Evolutionary conservation across 495 filamentous ascomycete genomes (phyloP).

Genomic region (Daldinia concentrica): DNA sequence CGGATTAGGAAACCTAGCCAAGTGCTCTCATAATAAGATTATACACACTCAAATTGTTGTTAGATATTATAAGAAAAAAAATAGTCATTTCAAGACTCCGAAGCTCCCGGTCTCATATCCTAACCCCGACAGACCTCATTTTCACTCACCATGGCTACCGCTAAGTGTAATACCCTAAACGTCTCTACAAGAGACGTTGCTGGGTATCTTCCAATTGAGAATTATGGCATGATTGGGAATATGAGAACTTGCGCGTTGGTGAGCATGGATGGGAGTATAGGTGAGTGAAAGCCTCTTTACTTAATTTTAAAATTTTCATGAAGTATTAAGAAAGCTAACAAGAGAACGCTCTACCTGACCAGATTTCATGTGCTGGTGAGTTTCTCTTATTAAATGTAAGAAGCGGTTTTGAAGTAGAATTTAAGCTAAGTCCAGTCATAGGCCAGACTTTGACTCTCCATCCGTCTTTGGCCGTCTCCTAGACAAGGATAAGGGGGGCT

Average conservation of each 20-base stretch:
- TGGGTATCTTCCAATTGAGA: slow-evolving; percentile 72
- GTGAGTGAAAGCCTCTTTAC: slow-evolving; percentile 21
- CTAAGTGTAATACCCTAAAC: slow-evolving; percentile 41
- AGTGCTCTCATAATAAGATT: not conserved
- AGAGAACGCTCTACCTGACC: not conserved
- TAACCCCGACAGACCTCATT: not conserved
- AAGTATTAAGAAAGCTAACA: slow-evolving; percentile 7
- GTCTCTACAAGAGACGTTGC: slow-evolving; percentile 44
- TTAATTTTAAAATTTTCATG: not conserved
- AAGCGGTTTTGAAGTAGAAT: not conserved
- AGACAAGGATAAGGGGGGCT: slow-evolving; percentile 75
- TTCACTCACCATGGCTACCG: slow-evolving; percentile 27
- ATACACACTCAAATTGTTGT: not conserved
- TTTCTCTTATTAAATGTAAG: slow-evolving; percentile 8
- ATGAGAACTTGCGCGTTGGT: slow-evolving; percentile 80
- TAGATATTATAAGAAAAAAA: not conserved
- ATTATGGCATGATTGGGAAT: slow-evolving; percentile 80
- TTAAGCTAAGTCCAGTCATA: slow-evolving; percentile 38
- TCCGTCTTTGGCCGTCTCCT: slow-evolving; percentile 72
- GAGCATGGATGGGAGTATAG: slow-evolving; percentile 72
- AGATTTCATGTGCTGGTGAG: slow-evolving; percentile 80
- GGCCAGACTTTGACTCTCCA: slow-evolving; percentile 74
- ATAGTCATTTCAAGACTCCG: not conserved
- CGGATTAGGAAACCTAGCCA: not conserved
- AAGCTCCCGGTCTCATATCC: slow-evolving; percentile 1